These are phyloP conservation scores for Helotiales sp. DNA, from an alignment of 2,329 filamentous ascomycete species.

Conservation along the genomic window DNA sequence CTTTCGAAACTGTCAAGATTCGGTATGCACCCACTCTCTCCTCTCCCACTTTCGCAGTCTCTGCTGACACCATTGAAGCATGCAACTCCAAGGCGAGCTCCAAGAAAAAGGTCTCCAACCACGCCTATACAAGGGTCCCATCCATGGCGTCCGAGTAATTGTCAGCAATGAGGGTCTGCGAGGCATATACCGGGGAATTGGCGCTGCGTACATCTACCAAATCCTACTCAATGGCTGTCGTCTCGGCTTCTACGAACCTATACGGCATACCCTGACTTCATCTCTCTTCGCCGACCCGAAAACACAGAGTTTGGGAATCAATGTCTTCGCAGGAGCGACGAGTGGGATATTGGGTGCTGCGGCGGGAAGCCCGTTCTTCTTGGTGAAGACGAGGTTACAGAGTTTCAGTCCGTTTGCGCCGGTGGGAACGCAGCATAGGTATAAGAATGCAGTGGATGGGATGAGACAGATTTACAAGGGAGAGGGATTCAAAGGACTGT, in stretches of 20 bases:
- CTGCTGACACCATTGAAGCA: conserved; percentile 48
- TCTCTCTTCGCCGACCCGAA: conserved; percentile 69
- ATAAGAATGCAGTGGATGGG: conserved; percentile 83
- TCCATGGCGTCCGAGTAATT: conserved; percentile 90
- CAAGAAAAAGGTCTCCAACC: conserved; percentile 82
- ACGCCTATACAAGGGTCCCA: conserved; percentile 84
- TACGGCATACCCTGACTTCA: conserved; percentile 70
- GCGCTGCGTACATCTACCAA: conserved; percentile 94
- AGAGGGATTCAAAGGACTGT: conserved; percentile 81
- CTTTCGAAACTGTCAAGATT: conserved; percentile 99
- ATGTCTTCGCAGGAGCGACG: conserved; percentile 87
- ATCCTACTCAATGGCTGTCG: conserved; percentile 95
- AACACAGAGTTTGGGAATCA: conserved; percentile 84
- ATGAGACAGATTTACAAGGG: conserved; percentile 72
- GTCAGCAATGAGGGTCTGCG: conserved; percentile 83
- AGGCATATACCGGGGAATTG: conserved; percentile 85
- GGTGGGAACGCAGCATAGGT: conserved; percentile 94
- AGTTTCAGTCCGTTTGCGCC: conserved; percentile 90
- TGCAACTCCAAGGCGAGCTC: conserved; percentile 96
- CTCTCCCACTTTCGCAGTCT: not conserved
- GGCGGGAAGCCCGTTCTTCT: conserved; percentile 94
- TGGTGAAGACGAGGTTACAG: conserved; percentile 94
- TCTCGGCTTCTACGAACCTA: conserved; percentile 94
- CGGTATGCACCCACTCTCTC: conserved; percentile 54
- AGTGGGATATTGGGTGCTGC: conserved; percentile 90